These are phyloP conservation scores for Populus hybrid DNA, from an alignment of 441 rosid species.

Conservation along the genomic window DNA sequence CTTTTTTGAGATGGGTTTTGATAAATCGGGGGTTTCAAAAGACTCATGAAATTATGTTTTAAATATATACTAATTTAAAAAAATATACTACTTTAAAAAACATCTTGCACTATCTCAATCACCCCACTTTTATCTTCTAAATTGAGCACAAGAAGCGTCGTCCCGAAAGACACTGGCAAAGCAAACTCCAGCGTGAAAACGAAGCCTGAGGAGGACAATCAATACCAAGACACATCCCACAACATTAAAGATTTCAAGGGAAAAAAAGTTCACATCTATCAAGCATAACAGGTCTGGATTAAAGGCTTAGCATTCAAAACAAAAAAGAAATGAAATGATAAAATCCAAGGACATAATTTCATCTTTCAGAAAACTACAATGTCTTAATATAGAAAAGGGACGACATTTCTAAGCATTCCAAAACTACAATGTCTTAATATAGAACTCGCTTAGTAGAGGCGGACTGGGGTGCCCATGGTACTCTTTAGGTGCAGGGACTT, in stretches of 20 bases:
- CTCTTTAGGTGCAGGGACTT: constrained; percentile 89
- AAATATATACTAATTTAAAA: too few species aligned
- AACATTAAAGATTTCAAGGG: neutral
- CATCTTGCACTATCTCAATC: too few species aligned
- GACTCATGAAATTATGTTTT: too few species aligned
- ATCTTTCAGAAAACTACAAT: neutral
- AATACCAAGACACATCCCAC: neutral
- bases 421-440: neutral
- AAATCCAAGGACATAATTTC: neutral
- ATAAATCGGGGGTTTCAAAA: too few species aligned
- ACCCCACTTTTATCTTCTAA: neutral
- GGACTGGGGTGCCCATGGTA: constrained; percentile 72
- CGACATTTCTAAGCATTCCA: neutral
- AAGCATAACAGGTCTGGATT: neutral
- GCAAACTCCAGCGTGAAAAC: neutral
- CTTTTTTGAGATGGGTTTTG: too few species aligned
- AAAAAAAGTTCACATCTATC: too few species aligned
- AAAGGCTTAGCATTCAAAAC: neutral
- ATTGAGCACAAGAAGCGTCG: neutral
- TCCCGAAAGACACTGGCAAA: neutral
- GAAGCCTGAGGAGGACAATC: neutral
- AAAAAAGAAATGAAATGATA: neutral
- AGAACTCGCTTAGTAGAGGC: constrained; percentile 47
- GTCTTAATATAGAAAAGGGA: neutral
- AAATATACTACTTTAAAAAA: too few species aligned